These are phyloP conservation scores for Alnus glutinosa DNA, from an alignment of 306 rosid genomes.

Conservation along the genomic window DNA sequence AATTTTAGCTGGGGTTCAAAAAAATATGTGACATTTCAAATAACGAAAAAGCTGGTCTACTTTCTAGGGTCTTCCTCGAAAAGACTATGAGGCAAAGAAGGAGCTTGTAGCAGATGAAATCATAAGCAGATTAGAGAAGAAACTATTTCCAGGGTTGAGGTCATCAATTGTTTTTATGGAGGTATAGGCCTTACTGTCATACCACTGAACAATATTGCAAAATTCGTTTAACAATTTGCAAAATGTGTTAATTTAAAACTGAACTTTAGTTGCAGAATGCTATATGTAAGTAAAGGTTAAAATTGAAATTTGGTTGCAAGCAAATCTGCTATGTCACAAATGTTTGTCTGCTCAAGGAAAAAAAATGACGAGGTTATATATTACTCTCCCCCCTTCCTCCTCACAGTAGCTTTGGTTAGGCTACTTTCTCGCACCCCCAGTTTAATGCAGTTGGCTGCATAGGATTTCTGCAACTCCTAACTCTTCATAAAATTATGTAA, in stretches of 20 bases:
- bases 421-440: not conserved
- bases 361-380: not conserved
- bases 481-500: not conserved
- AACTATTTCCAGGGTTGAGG: slow-evolving; percentile 80
- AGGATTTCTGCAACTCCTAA: not conserved
- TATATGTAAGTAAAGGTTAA: not conserved
- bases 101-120: slow-evolving; percentile 76
- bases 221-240: not conserved
- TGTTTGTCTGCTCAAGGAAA: not conserved
- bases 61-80: slow-evolving; percentile 66
- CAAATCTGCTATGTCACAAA: not conserved
- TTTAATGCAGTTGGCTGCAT: not conserved
- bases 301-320: not conserved
- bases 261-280: not conserved
- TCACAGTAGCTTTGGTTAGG: slow-evolving; percentile 1
- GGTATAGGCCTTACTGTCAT: slow-evolving; percentile 45
- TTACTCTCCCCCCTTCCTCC: slow-evolving; percentile 5
- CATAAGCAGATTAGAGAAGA: slow-evolving; percentile 71
- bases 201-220: slow-evolving; percentile 2
- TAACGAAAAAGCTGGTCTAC: slow-evolving; percentile 21
- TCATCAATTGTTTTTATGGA: slow-evolving; percentile 78
- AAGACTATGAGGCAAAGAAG: slow-evolving; percentile 83
- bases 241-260: not conserved
- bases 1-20: slow-evolving; percentile 4
- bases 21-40: slow-evolving; percentile 10